Evolutionary conservation across 345 rosid species (phyloP).

Genomic region (Salix suchowensis): DNA sequence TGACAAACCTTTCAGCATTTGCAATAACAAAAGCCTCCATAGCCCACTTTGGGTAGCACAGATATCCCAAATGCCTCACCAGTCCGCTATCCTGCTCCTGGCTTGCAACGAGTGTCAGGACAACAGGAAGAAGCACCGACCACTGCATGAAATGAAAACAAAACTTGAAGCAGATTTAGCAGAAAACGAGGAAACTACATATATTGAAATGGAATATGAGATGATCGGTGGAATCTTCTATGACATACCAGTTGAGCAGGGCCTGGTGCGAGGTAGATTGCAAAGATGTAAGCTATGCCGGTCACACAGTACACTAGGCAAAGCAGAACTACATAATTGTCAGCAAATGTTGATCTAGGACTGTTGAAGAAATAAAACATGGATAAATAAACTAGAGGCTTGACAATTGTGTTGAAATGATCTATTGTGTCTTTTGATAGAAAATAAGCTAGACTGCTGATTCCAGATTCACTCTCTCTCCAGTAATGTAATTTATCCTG

Average conservation of each 20-base stretch:
- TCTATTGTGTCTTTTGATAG: constrained; percentile 75
- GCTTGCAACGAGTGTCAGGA: constrained; percentile 64
- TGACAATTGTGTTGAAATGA: constrained; percentile 58
- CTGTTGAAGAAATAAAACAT: constrained; percentile 93
- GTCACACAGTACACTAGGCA: constrained; percentile 87
- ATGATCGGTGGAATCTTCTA: neutral
- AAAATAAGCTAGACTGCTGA: constrained; percentile 80
- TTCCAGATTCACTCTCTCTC: constrained; percentile 79
- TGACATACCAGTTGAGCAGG: constrained; percentile 75
- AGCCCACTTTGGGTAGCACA: constrained; percentile 82
- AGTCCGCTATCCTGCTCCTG: constrained; percentile 47
- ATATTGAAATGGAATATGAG: neutral
- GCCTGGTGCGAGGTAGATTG: constrained; percentile 58
- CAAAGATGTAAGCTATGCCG: constrained; percentile 77
- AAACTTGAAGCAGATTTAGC: constrained; percentile 4
- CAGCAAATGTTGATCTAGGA: constrained; percentile 70
- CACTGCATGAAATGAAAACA: constrained; percentile 40
- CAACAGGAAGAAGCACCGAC: constrained; percentile 81
- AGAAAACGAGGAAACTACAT: neutral
- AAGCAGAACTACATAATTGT: constrained; percentile 59
- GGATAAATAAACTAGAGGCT: constrained; percentile 77
- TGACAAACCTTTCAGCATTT: constrained; percentile 59
- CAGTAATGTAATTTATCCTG: constrained; percentile 64
- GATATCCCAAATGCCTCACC: constrained; percentile 44
- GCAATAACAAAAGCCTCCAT: constrained; percentile 74